These are phyloP conservation scores for Cryphonectria naterciae DNA, from an alignment of 2,329 filamentous ascomycete species.

Conservation along the genomic window DNA sequence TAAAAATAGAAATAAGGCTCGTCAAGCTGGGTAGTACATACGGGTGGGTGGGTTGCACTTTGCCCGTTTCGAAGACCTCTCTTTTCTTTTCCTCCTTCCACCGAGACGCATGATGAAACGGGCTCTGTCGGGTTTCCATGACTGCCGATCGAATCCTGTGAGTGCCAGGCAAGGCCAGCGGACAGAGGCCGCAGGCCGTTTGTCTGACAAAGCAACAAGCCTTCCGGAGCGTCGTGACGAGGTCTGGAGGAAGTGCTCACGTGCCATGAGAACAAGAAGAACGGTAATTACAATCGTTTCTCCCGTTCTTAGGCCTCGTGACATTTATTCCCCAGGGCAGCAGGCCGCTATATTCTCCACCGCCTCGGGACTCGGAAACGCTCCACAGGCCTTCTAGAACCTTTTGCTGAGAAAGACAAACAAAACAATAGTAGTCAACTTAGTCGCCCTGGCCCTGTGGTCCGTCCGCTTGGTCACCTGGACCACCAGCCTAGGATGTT, in stretches of 20 bases:
- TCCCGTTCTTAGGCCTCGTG: neutral
- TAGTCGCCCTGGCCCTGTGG: neutral
- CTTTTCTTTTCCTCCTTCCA: neutral
- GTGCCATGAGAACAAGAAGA: neutral
- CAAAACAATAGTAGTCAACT: neutral
- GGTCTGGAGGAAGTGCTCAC: neutral
- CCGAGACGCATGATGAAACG: neutral
- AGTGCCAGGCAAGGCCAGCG: neutral
- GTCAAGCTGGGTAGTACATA: neutral
- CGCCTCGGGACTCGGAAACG: neutral
- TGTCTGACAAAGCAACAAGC: neutral
- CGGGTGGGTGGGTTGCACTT: neutral
- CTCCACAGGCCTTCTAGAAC: conserved; percentile 8
- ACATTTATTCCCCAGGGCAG: neutral
- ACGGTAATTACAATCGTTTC: neutral
- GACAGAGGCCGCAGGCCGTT: neutral
- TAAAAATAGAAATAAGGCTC: conserved; percentile 16
- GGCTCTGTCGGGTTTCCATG: neutral
- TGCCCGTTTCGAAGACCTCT: neutral
- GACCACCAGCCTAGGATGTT: neutral
- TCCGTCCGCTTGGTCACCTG: neutral
- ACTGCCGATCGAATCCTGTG: neutral
- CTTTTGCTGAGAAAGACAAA: neutral
- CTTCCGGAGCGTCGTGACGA: conserved; percentile 5
- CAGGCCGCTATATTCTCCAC: conserved; percentile 1